These are phyloP conservation scores for Sporobolus alterniflorus DNA, from an alignment of 202 grass and related monocot species.

Conservation along the genomic window DNA sequence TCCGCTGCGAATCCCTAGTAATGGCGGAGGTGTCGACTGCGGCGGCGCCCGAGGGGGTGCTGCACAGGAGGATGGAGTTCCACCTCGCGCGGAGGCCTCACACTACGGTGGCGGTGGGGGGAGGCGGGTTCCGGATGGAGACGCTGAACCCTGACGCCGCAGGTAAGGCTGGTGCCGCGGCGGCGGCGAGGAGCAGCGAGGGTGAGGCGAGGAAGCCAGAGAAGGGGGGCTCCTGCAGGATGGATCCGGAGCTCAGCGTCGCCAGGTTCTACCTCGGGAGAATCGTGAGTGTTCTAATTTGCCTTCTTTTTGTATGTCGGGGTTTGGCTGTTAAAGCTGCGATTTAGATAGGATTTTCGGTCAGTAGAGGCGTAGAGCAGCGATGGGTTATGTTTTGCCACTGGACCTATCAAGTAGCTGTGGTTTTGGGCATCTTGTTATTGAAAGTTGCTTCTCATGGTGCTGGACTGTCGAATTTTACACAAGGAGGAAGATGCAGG, in stretches of 20 bases:
- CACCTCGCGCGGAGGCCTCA: conserved; percentile 58
- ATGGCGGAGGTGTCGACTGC: conserved; percentile 50
- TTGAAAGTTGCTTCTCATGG: not conserved
- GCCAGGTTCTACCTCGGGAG: conserved; percentile 78
- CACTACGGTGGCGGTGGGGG: conserved; percentile 20
- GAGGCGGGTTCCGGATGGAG: conserved; percentile 65
- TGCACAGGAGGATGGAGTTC: conserved; percentile 72
- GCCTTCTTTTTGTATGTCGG: too few species aligned
- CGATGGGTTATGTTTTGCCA: not conserved
- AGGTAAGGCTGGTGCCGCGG: not conserved
- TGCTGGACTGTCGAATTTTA: too few species aligned
- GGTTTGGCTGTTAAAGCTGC: conserved; percentile 8
- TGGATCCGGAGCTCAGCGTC: conserved; percentile 73
- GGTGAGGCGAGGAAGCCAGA: conserved; percentile 35
- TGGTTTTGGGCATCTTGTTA: not conserved
- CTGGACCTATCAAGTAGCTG: not conserved
- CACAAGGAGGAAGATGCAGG: too few species aligned
- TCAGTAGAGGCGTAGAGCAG: not conserved
- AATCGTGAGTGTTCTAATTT: conserved; percentile 59
- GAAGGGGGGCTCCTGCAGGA: conserved; percentile 45
- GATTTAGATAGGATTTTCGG: conserved; percentile 25
- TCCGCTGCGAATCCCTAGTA: conserved; percentile 29
- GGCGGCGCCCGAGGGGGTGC: conserved; percentile 50
- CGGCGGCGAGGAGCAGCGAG: conserved; percentile 26
- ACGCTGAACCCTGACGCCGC: conserved; percentile 64